Conservation (phyloP, 192 early-diverging fungal species). For the Backusella parvicylindrica region DNA sequence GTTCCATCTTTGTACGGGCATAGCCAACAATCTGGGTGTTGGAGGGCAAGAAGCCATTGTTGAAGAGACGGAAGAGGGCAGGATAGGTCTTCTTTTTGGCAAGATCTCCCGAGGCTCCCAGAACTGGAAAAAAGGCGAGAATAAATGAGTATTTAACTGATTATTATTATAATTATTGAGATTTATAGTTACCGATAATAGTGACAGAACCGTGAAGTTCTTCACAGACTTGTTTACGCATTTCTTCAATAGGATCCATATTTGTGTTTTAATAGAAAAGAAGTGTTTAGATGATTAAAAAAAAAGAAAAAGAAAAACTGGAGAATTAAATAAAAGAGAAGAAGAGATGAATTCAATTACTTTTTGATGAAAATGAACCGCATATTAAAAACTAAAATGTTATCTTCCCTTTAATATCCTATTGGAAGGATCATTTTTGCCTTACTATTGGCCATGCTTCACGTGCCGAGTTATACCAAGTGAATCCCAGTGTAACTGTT, state of each 20-base stretch:
- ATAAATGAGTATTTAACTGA: neutral
- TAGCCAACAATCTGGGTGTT: conserved; percentile 82
- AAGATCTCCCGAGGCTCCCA: conserved; percentile 87
- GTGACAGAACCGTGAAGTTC: conserved; percentile 15
- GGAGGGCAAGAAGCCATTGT: conserved; percentile 68
- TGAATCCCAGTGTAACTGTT: neutral
- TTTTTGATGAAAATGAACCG: neutral
- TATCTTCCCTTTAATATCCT: neutral
- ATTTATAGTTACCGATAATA: conserved; percentile 15
- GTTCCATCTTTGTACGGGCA: conserved; percentile 78
- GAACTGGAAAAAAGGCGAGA: conserved; percentile 39
- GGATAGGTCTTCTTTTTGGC: conserved; percentile 98
- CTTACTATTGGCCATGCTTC: neutral
- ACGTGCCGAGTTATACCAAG: neutral
- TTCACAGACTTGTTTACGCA: conserved; percentile 15
- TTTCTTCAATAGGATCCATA: conserved; percentile 16
- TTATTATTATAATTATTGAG: neutral
- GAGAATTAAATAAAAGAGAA: neutral
- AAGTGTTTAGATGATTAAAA: neutral
- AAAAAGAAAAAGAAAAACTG: neutral
- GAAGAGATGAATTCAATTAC: neutral
- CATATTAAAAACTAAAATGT: neutral
- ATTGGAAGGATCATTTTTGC: neutral
- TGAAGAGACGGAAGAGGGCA: conserved; percentile 87
- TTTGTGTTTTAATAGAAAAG: neutral